Conservation (phyloP, 495 filamentous ascomycete species). For the Neurospora pannonica region DNA sequence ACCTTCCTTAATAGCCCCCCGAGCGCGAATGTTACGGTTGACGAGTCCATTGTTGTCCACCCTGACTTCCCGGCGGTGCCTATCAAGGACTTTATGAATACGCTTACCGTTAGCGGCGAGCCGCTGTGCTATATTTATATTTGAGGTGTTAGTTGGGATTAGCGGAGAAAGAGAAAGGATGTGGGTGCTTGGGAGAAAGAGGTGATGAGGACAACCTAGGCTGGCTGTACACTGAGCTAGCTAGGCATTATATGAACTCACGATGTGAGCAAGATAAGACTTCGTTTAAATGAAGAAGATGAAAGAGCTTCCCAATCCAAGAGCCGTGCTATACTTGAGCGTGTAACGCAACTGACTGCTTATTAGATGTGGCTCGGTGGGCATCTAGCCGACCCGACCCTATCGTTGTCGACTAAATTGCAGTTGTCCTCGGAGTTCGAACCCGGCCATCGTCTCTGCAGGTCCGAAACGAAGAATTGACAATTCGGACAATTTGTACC, state of each 20-base stretch:
- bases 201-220: not conserved
- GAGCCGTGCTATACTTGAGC: not conserved
- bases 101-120: constrained; percentile 11
- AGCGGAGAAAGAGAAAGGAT: not conserved
- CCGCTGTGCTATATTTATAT: constrained; percentile 19
- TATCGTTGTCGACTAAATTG: not conserved
- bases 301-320: not conserved
- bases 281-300: not conserved
- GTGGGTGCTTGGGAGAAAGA: not conserved
- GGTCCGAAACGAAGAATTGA: not conserved
- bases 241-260: not conserved
- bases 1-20: constrained; percentile 37
- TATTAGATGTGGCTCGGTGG: not conserved
- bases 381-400: not conserved
- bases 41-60: constrained; percentile 9
- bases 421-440: not conserved
- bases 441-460: not conserved
- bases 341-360: not conserved
- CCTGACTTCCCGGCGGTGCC: constrained; percentile 10
- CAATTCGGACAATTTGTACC: not conserved
- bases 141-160: not conserved
- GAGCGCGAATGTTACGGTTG: constrained; percentile 13
- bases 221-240: not conserved
- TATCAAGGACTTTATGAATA: constrained; percentile 10
- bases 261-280: not conserved